These are phyloP conservation scores for Psilocybe mexicana DNA, from an alignment of 1,284 basidiomycete species.

Conservation along the genomic window DNA sequence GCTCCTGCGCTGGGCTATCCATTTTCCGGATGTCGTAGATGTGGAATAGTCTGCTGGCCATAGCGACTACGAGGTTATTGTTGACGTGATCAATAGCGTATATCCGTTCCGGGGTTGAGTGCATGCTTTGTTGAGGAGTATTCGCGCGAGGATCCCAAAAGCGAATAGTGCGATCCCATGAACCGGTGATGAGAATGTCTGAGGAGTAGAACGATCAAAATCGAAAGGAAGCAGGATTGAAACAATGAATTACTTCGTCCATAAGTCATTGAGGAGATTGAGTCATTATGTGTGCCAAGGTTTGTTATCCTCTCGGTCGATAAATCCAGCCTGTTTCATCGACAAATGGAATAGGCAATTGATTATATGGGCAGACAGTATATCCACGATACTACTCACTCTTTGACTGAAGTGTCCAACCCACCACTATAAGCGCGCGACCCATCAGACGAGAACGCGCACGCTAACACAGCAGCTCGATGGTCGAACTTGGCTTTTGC, in stretches of 20 bases:
- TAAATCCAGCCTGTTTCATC: constrained; percentile 57
- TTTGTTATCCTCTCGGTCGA: constrained; percentile 59
- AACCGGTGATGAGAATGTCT: constrained; percentile 82
- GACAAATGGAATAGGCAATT: not conserved
- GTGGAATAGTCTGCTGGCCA: constrained; percentile 86
- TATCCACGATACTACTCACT: constrained; percentile 47
- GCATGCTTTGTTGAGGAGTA: constrained; percentile 59
- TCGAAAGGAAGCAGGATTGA: not conserved
- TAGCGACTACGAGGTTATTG: constrained; percentile 81
- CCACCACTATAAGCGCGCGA: constrained; percentile 72
- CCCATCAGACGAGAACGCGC: constrained; percentile 61
- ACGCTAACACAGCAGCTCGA: constrained; percentile 71
- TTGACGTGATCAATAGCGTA: constrained; percentile 80
- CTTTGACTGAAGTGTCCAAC: constrained; percentile 69
- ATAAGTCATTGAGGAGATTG: constrained; percentile 65
- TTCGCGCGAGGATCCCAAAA: constrained; percentile 81
- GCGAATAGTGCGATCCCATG: constrained; percentile 89
- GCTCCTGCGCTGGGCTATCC: constrained; percentile 67
- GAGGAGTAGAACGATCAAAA: constrained; percentile 8
- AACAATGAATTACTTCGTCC: constrained; percentile 39
- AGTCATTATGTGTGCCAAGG: constrained; percentile 67
- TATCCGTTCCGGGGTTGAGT: constrained; percentile 78
- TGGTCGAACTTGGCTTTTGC: constrained; percentile 78
- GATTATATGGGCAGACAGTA: no score
- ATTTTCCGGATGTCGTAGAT: constrained; percentile 86